Base-by-base conservation (phyloP, 495 filamentous ascomycete species). In the Chaetomidium leptoderma region DNA sequence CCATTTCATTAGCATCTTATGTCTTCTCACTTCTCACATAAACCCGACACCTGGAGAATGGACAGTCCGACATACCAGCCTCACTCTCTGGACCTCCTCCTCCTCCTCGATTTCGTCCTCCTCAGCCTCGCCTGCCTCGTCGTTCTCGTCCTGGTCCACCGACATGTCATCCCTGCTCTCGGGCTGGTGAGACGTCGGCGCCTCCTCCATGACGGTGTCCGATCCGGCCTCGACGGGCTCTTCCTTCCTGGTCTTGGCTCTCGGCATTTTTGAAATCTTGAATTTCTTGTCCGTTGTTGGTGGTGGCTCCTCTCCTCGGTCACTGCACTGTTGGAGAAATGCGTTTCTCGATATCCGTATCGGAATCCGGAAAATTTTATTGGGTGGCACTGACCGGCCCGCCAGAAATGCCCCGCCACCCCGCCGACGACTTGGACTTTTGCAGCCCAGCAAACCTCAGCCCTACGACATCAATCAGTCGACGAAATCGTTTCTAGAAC, bases 131-230 rank as follows among this genome's bases (percentile, higher is more conserved):
- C 74, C 70, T 2, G 70, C 72, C 9, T 69, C 66, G 0, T 70
- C 63, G 8, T 59, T 61, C 8, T 65, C 59, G 0, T 49, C 51
- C 46, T 63, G 61, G 24, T 58, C 66, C 51, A 68, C 63, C 17
- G 72, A 74, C 56, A 72, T 76, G 26, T 72, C 70, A 16, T 81
- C 74, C 46, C 73, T 63, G 49, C 66, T 75, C 50, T 63, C 66
- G 17, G 63, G 64, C 57, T 76, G 68, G 47, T 72, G 66, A 53
- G 71, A 73, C 6, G 72, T 65, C 14, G 77, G 73, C 46, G 67
- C 71, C 55, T 81, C 77, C 23, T 79, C 70, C 85, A 87, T 89
- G 53, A 75, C 76, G 6, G 72, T 61, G 58, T 81, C 78, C n/a
- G 67, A 64, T 17, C 39, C 58, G 32, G 55, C 42, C 26, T 60